These are phyloP conservation scores for Lachancea fermentati DNA, from an alignment of 805 yeast species.

Conservation along the genomic window DNA sequence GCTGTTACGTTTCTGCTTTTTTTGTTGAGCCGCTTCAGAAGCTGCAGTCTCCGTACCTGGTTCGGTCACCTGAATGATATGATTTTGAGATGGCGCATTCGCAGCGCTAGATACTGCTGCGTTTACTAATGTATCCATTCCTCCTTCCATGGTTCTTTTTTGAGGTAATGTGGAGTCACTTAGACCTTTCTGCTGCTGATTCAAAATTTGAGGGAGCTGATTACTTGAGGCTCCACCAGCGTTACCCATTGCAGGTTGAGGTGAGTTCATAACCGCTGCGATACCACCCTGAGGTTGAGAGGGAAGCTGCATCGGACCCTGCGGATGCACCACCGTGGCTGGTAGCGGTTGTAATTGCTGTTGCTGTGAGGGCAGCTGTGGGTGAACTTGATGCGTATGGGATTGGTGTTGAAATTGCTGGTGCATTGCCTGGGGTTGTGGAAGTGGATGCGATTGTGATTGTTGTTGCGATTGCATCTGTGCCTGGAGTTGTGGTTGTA, in stretches of 20 bases:
- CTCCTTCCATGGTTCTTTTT: slow-evolving; percentile 28
- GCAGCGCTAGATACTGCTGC: slow-evolving; percentile 15
- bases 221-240: background rate
- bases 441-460: slow-evolving; percentile 1
- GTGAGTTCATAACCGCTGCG: background rate
- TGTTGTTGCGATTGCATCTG: slow-evolving; percentile 12
- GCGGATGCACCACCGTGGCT: slow-evolving; percentile 21
- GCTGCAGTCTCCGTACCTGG: slow-evolving; percentile 1
- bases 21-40: slow-evolving; percentile 7
- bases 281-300: slow-evolving; percentile 20
- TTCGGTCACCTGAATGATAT: background rate
- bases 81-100: slow-evolving; percentile 1
- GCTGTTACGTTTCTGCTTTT: slow-evolving; percentile 6
- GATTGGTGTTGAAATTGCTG: slow-evolving; percentile 11
- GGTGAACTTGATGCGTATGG: slow-evolving; percentile 6
- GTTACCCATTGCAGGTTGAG: slow-evolving; percentile 1
- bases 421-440: slow-evolving; percentile 1
- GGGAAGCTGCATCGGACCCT: slow-evolving; percentile 14
- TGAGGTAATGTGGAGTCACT: slow-evolving; percentile 17
- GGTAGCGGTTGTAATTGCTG: slow-evolving; percentile 19
- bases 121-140: slow-evolving; percentile 27
- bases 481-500: slow-evolving; percentile 14
- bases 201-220: slow-evolving; percentile 6
- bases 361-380: slow-evolving; percentile 10
- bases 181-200: slow-evolving; percentile 1